Conservation (phyloP, 2,329 filamentous ascomycete species). For the Penicillium sp. region DNA sequence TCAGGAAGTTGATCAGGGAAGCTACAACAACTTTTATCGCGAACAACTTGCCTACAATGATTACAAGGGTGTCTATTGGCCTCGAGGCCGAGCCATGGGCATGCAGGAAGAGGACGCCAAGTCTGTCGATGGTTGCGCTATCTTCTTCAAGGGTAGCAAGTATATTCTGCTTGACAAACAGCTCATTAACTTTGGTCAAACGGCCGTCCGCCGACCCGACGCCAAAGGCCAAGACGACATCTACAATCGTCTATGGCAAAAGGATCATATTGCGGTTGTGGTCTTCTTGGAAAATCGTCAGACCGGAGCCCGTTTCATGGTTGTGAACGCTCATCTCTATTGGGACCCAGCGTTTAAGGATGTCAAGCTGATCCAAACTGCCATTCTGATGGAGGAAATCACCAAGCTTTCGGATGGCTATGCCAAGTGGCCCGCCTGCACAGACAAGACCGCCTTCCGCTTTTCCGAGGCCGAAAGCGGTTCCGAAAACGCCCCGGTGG, state of each 20-base stretch:
- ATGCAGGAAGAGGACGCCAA: conserved; percentile 89
- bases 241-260: conserved; percentile 97
- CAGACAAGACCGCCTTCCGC: conserved; percentile 69
- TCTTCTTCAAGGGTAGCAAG: conserved; percentile 95
- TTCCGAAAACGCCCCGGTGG: conserved; percentile 51
- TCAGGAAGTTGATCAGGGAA: conserved; percentile 90
- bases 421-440: conserved; percentile 74
- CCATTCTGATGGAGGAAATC: conserved; percentile 90
- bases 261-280: conserved; percentile 93
- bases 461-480: conserved; percentile 55
- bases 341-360: conserved; percentile 92
- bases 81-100: conserved; percentile 84
- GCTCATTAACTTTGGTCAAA: conserved; percentile 86
- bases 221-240: conserved; percentile 98
- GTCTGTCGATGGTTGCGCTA: conserved; percentile 92
- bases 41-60: conserved; percentile 82
- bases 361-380: conserved; percentile 95
- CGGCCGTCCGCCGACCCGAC: conserved; percentile 90
- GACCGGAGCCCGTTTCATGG: conserved; percentile 88
- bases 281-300: conserved; percentile 89
- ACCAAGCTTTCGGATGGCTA: conserved; percentile 85
- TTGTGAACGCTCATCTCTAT: conserved; percentile 91
- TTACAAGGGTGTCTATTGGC: conserved; percentile 93
- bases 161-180: conserved; percentile 94
- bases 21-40: conserved; percentile 87